Evolutionary conservation across 177 flowering plant genomes (phyloP), one percentile per base, ranked within the genome.

Genomic region (Vitis hybrid): DNA sequence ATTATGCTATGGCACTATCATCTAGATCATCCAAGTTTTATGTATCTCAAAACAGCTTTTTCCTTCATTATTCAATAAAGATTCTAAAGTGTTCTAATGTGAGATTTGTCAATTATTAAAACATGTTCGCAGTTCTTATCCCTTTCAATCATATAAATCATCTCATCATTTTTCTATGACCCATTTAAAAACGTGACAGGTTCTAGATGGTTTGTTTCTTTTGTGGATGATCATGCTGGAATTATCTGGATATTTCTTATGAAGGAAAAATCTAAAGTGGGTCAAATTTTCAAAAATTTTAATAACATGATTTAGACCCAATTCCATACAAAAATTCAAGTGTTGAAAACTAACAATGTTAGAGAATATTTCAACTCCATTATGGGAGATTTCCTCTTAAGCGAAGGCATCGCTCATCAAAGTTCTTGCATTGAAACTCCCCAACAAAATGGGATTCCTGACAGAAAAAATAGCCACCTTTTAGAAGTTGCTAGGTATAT

Each of bases 391-490:
- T 20, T 20, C 20, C 20, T 20, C 20, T 20, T 20, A 20, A 20
- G 20, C 2, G 35, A 32, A 32, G 35, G 35, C 2, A 32, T 20
- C 35, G 1, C 5, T 32, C 35, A 32, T 32, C 35, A 32, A 32
- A 32, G 35, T 32, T 32, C 5, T 4, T 2, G 35, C 5, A 32
- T 32, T 32, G 5, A 4, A 32, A 32, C 35, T 32, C 35, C 35
- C 35, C 5, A 20, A 20, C 20, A 20, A 20, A 20, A 20, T 20
- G 20, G 20, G 20, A 20, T 20, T 20, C 20, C 20, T 20, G 70
- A 70, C 21, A 66, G 74, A 41, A 76, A 76, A 71, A 66, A 58
- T 63, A 14, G 52, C 15, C 78, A 71, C 17, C 6, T 76, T 0
- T 12, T 61, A n/a, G 71, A 71, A 57, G 67, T 71, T 14, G 20